phyloP scores from a whole-genome alignment of 345 rosid genomes.

The Sisymbrium altissimum region DNA sequence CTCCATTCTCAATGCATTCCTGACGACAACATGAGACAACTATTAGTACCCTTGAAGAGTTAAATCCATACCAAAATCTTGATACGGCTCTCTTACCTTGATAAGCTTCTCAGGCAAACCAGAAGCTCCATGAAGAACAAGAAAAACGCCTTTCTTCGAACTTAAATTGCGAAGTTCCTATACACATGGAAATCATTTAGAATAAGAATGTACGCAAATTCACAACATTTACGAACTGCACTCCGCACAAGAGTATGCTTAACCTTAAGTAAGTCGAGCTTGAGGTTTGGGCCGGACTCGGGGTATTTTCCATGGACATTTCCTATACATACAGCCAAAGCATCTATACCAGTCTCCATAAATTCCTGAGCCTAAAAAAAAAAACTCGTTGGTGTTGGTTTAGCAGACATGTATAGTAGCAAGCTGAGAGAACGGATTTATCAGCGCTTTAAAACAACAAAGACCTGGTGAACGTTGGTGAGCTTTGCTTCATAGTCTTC shows the following conservation, averaged over 20 bases:
- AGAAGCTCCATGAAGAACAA: conserved; percentile 97
- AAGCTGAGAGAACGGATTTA: conserved; percentile 6
- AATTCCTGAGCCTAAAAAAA: conserved; percentile 80
- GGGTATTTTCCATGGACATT: conserved; percentile 97
- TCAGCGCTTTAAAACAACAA: not conserved
- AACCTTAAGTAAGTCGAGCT: conserved; percentile 84
- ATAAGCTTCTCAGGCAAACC: conserved; percentile 69
- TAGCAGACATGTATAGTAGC: not conserved
- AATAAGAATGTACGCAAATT: conserved; percentile 3
- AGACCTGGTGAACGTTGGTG: conserved; percentile 78
- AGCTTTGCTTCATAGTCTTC: conserved; percentile 92
- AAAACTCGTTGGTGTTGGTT: conserved; percentile 4
- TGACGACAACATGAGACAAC: conserved; percentile 19
- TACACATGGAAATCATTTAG: conserved; percentile 7
- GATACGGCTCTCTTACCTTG: conserved; percentile 45
- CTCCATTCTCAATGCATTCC: conserved; percentile 72
- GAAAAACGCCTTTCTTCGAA: conserved; percentile 70
- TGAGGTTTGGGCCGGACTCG: conserved; percentile 78
- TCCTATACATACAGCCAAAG: conserved; percentile 96
- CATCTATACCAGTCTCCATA: conserved; percentile 82
- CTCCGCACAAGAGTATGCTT: not conserved
- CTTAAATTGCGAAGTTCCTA: conserved; percentile 65
- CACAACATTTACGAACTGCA: not conserved
- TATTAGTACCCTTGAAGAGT: not conserved
- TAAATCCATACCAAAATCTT: not conserved